Evolutionary conservation across 1,139 yeast genomes (phyloP).

Genomic region (Scheffersomyces quercinus): DNA sequence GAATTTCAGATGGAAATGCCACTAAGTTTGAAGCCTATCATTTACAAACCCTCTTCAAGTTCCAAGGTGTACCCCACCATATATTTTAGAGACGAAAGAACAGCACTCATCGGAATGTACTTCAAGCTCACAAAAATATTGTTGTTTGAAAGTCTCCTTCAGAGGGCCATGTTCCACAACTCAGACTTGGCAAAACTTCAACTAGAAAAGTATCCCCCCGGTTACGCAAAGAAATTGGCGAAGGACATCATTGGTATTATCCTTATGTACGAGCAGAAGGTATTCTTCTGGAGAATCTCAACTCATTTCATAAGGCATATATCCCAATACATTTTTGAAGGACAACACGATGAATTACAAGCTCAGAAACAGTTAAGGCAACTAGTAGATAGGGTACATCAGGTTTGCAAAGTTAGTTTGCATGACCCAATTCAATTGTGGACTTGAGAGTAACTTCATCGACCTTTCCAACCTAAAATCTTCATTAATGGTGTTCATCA

Average conservation of each 20-base stretch:
- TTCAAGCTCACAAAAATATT: conserved; percentile 32
- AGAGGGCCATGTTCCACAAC: conserved; percentile 13
- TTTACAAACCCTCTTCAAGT: conserved; percentile 27
- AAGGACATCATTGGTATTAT: conserved; percentile 40
- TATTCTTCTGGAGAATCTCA: conserved; percentile 37
- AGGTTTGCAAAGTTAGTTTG: no score
- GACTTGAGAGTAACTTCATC: no score
- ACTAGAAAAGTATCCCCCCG: conserved; percentile 25
- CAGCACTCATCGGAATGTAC: conserved; percentile 36
- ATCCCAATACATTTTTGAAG: conserved; percentile 29
- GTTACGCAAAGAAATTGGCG: conserved; percentile 30
- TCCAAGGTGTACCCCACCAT: conserved; percentile 29
- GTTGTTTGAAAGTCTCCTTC: conserved; percentile 30
- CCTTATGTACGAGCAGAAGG: conserved; percentile 35
- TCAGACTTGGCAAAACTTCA: conserved; percentile 16
- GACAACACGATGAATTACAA: conserved; percentile 11
- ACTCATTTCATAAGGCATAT: conserved; percentile 35
- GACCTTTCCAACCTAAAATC: no score
- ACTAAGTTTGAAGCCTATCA: conserved; percentile 28
- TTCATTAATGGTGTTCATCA: no score
- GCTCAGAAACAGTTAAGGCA: no score
- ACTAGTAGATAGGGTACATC: no score
- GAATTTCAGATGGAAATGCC: conserved; percentile 35
- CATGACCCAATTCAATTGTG: no score
- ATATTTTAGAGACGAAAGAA: conserved; percentile 35